Evolutionary conservation across 73 alveolate genomes (phyloP).

Genomic region (Tetrahymena elliotti): DNA sequence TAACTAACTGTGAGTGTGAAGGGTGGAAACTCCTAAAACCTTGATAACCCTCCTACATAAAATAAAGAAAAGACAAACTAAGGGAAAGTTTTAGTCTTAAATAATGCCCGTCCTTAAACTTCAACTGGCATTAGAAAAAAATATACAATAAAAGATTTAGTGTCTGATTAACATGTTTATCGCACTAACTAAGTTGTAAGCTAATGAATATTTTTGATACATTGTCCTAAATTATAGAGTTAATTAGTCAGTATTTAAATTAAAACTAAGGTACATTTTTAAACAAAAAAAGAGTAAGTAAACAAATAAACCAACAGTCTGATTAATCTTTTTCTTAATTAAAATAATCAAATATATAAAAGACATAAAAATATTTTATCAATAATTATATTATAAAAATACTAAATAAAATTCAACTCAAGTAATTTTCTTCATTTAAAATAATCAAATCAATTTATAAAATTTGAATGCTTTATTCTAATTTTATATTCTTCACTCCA

Average conservation of each 20-base stretch:
- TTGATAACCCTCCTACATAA: background rate
- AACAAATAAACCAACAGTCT: background rate
- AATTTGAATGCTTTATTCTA: background rate
- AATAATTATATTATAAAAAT: no score
- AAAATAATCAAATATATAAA: no score
- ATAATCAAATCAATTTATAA: no score
- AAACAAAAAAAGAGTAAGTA: no score
- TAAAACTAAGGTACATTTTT: no score
- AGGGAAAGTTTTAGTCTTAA: background rate
- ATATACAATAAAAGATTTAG: background rate
- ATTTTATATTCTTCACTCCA: background rate
- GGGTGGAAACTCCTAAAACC: background rate
- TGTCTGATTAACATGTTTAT: background rate
- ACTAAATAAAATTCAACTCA: background rate
- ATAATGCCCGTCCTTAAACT: background rate
- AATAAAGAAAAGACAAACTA: background rate
- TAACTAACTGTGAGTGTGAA: background rate
- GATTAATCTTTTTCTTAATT: background rate
- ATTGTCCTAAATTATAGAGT: background rate
- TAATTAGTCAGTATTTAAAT: no score
- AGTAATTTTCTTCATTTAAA: background rate
- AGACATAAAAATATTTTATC: background rate
- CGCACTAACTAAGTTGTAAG: background rate
- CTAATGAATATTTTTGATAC: background rate
- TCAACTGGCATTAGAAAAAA: background rate